Percentiles rank a stretch among this genome's conserved stretches.
Conservation (phyloP, 75 land plant genomes). For the Sequoiadendron giganteum region DNA sequence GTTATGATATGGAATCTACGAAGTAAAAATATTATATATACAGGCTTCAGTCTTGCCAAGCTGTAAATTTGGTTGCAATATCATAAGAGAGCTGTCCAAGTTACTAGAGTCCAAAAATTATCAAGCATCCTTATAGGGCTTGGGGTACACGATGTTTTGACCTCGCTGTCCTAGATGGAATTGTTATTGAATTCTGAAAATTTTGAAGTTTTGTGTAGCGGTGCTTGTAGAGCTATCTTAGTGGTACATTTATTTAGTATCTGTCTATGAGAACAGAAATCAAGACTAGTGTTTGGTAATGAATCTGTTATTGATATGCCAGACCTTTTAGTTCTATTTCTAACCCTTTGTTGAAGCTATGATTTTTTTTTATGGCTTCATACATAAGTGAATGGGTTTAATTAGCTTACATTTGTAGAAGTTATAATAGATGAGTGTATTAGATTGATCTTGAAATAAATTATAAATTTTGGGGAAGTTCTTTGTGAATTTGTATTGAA, state of each 20-base stretch:
- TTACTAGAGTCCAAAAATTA: background rate
- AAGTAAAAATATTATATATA: background rate
- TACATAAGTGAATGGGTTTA: background rate
- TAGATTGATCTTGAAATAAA: background rate
- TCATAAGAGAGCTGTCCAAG: background rate
- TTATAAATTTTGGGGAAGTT: background rate
- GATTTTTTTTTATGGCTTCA: background rate
- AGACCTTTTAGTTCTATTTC: background rate
- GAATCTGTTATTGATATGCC: no score
- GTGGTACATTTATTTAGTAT: background rate
- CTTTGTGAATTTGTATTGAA: background rate
- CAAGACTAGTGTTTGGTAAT: background rate
- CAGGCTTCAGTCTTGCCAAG: background rate
- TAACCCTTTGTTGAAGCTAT: background rate
- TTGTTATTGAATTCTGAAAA: background rate
- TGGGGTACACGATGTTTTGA: background rate
- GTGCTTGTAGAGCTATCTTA: background rate
- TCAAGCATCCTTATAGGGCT: background rate
- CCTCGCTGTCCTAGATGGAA: background rate
- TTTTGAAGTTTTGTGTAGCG: background rate
- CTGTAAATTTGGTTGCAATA: background rate
- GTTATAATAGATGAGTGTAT: background rate
- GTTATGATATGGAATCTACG: background rate
- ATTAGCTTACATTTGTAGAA: background rate
- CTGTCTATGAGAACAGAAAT: background rate